Conservation (phyloP, 768 basidiomycete species). For the Neoboletus magnificus region DNA sequence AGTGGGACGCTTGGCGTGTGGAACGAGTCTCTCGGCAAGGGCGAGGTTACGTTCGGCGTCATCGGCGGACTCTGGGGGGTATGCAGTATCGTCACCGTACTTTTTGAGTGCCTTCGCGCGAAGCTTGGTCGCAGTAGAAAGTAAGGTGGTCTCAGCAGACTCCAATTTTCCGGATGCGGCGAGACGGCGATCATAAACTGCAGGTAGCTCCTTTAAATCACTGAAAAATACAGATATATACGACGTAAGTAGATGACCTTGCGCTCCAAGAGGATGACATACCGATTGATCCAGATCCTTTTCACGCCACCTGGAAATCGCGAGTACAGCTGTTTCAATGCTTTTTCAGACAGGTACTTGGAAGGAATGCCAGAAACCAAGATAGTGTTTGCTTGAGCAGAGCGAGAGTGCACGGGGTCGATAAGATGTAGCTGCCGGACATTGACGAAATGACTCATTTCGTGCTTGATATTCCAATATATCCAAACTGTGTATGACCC, state of each 20-base stretch:
- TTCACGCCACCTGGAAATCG: slow-evolving; percentile 87
- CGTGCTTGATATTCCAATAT: slow-evolving; percentile 72
- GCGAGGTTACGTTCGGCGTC: slow-evolving; percentile 30
- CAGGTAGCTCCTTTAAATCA: slow-evolving; percentile 84
- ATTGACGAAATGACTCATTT: slow-evolving; percentile 78
- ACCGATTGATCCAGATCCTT: slow-evolving; percentile 91
- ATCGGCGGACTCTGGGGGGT: slow-evolving; percentile 18
- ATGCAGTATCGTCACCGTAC: slow-evolving; percentile 25
- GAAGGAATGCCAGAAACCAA: slow-evolving; percentile 87
- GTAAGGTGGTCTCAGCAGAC: slow-evolving; percentile 73
- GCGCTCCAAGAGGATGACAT: slow-evolving; percentile 8
- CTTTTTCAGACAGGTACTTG: slow-evolving; percentile 68
- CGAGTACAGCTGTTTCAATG: slow-evolving; percentile 67
- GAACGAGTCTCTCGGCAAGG: slow-evolving; percentile 56
- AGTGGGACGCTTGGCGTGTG: slow-evolving; percentile 69
- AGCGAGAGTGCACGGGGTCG: slow-evolving; percentile 63
- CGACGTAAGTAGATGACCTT: not conserved
- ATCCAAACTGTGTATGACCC: slow-evolving; percentile 63
- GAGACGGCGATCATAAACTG: slow-evolving; percentile 72
- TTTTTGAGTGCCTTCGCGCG: slow-evolving; percentile 54
- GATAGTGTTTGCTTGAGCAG: slow-evolving; percentile 86
- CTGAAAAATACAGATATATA: slow-evolving; percentile 32
- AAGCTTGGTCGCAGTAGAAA: slow-evolving; percentile 75
- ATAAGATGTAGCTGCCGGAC: slow-evolving; percentile 83
- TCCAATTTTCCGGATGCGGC: slow-evolving; percentile 79